A percentile compares a stretch with the other conserved stretches of the same genome.
Conservation (phyloP, 2,329 filamentous ascomycete genomes). For the Nemania serpens region DNA sequence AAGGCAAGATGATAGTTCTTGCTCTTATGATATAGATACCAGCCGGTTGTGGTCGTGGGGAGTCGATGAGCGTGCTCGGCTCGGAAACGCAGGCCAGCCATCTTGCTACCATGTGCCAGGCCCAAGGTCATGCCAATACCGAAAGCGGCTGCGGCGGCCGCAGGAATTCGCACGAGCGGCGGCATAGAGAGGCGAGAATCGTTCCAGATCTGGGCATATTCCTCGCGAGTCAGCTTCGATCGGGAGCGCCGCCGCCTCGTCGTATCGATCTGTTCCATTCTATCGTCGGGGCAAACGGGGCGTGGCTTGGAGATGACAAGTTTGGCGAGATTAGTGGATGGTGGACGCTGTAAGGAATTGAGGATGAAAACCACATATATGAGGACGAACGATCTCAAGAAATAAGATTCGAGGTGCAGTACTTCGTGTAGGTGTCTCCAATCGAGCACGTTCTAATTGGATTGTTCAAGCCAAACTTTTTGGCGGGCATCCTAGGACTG, state of each 20-base stretch:
- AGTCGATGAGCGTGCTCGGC: constrained; percentile 96
- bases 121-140: constrained; percentile 73
- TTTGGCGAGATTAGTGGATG: background rate
- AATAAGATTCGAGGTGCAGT: too few species aligned
- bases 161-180: constrained; percentile 66
- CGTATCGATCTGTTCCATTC: constrained; percentile 25
- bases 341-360: background rate
- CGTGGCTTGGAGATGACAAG: background rate
- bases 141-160: constrained; percentile 67
- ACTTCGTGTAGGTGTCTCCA: too few species aligned
- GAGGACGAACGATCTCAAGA: too few species aligned
- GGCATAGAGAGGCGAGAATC: constrained; percentile 64
- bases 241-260: constrained; percentile 17
- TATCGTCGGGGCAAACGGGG: constrained; percentile 10
- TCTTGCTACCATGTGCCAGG: constrained; percentile 71
- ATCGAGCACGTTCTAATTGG: too few species aligned
- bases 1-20: constrained; percentile 90
- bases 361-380: background rate
- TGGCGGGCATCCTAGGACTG: too few species aligned
- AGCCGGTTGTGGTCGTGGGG: constrained; percentile 79
- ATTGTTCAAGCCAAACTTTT: too few species aligned
- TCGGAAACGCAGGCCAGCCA: constrained; percentile 80
- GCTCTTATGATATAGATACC: constrained; percentile 98
- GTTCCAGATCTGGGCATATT: constrained; percentile 43
- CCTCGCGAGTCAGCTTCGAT: constrained; percentile 35